These are phyloP conservation scores for Pelargonium nanum DNA, from an alignment of 345 rosid genomes.

Conservation along the genomic window DNA sequence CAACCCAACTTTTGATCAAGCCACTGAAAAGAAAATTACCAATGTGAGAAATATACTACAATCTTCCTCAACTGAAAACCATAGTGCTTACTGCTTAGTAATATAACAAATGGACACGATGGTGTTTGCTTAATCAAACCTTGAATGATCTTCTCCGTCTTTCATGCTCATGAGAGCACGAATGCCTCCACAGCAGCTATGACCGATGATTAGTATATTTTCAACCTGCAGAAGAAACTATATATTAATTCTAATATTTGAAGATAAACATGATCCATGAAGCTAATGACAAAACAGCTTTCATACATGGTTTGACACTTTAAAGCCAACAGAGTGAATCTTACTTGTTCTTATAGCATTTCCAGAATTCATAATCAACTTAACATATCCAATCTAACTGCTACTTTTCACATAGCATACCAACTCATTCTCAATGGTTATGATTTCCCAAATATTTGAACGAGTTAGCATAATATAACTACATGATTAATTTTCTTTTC, in stretches of 20 bases:
- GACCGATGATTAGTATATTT: slow-evolving; percentile 80
- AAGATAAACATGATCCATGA: not conserved
- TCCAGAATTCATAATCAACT: too few relatives aligned
- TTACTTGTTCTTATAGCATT: too few relatives aligned
- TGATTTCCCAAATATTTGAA: too few relatives aligned
- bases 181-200: slow-evolving; percentile 92
- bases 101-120: not conserved
- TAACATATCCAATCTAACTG: too few relatives aligned
- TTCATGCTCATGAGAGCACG: slow-evolving; percentile 87
- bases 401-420: too few relatives aligned
- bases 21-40: slow-evolving; percentile 31
- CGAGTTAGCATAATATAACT: not conserved
- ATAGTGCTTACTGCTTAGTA: too few relatives aligned
- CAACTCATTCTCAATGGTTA: too few relatives aligned
- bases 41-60: not conserved
- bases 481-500: not conserved
- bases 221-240: slow-evolving; percentile 50
- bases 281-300: not conserved
- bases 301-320: not conserved
- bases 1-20: slow-evolving; percentile 70
- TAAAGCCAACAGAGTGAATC: too few relatives aligned
- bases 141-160: slow-evolving; percentile 44
- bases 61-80: not conserved
- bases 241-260: not conserved
- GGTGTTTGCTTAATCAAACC: slow-evolving; percentile 27